phyloP scores from a whole-genome alignment of 768 basidiomycete species.

The Boletus rufocinnamomeus region DNA sequence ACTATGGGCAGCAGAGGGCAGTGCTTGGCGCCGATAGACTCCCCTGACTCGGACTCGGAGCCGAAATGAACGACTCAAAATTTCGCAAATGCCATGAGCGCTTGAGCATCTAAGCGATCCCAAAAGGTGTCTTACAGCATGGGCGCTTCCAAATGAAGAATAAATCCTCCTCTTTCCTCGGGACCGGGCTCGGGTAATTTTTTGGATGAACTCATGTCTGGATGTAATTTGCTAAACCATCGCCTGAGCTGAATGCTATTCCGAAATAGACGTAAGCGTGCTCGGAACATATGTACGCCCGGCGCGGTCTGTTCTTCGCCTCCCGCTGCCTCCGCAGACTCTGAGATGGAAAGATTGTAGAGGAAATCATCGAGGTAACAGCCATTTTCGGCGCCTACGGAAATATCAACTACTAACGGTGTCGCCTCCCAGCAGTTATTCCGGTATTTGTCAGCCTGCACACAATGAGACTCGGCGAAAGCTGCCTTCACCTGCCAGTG shows the following conservation, averaged over 20 bases:
- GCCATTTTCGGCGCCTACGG: background rate
- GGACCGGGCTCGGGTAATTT: no score
- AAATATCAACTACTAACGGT: background rate
- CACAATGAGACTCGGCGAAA: conserved; percentile 14
- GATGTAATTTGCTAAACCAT: background rate
- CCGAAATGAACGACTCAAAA: background rate
- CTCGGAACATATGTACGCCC: background rate
- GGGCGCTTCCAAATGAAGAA: background rate
- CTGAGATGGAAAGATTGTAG: conserved; percentile 15
- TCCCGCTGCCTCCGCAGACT: conserved; percentile 1
- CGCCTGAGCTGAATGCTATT: background rate
- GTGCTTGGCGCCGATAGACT: no score
- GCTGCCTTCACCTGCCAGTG: conserved; percentile 12
- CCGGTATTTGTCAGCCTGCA: background rate
- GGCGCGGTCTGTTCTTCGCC: conserved; percentile 7
- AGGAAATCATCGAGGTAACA: conserved; percentile 6
- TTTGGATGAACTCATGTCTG: background rate
- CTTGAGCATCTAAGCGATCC: no score
- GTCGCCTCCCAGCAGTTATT: background rate
- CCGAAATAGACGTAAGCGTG: background rate
- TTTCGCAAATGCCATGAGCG: no score
- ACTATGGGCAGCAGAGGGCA: no score
- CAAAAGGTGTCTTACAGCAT: background rate
- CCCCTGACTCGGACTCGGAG: background rate
- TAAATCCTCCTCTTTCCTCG: background rate